phyloP scores from a whole-genome alignment of 768 basidiomycete genomes.

The Leccinum variicolor region DNA sequence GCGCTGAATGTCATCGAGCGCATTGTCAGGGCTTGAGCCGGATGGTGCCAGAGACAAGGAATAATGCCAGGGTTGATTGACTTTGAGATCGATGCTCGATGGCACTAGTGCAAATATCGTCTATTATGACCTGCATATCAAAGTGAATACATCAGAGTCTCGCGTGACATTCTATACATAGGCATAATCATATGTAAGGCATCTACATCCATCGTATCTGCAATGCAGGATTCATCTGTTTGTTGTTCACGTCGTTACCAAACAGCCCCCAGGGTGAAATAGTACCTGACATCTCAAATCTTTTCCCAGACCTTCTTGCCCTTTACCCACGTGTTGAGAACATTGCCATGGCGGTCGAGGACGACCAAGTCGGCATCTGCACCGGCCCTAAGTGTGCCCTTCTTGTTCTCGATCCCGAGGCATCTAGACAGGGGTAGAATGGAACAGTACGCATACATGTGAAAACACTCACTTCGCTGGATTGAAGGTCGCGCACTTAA shows the following conservation, averaged over 20 bases:
- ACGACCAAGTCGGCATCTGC: constrained; percentile 85
- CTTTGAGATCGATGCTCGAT: background rate
- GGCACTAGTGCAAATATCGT: background rate
- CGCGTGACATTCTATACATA: background rate
- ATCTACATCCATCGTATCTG: background rate
- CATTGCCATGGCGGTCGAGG: constrained; percentile 62
- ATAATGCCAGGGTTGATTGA: background rate
- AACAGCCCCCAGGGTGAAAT: background rate
- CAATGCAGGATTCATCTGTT: background rate
- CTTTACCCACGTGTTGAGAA: constrained; percentile 72
- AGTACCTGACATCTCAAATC: constrained; percentile 14
- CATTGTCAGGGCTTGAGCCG: constrained; percentile 17
- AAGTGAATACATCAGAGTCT: background rate
- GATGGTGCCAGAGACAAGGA: background rate
- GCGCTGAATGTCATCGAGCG: constrained; percentile 23
- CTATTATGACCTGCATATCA: background rate
- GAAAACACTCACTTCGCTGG: constrained; percentile 62
- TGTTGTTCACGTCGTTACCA: background rate
- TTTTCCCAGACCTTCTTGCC: constrained; percentile 69
- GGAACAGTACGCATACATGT: background rate
- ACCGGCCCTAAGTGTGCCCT: constrained; percentile 79
- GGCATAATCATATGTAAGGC: background rate
- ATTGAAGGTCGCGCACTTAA: constrained; percentile 82
- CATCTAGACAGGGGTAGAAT: constrained; percentile 41
- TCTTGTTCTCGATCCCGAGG: constrained; percentile 72